Percentiles rank a stretch among this genome's conserved stretches.
Evolutionary conservation across 257 asterid species (phyloP).

Genomic region (Salvia rosmarinus): DNA sequence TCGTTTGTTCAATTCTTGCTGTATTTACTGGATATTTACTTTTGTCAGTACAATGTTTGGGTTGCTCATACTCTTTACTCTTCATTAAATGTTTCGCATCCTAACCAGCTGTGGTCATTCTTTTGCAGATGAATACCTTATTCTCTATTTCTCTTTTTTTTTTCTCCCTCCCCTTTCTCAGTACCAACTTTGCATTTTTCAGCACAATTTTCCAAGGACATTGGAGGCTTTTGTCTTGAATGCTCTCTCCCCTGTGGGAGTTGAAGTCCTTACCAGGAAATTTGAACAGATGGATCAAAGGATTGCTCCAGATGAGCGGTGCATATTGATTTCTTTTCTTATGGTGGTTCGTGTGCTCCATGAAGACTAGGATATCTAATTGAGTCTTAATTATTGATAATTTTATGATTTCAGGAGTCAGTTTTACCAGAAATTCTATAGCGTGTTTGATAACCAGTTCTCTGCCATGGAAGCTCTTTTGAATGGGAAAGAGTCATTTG

Average conservation of each 20-base stretch:
- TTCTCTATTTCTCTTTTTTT: slow-evolving; percentile 23
- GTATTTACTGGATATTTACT: slow-evolving; percentile 35
- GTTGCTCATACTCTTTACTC: slow-evolving; percentile 28
- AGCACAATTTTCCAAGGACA: slow-evolving; percentile 92
- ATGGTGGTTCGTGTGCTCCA: slow-evolving; percentile 35
- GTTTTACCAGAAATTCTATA: slow-evolving; percentile 73
- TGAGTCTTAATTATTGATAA: slow-evolving; percentile 12
- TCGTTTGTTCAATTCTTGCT: slow-evolving; percentile 49
- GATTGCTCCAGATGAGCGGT: slow-evolving; percentile 57
- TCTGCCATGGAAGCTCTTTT: slow-evolving; percentile 75
- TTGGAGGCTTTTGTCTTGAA: slow-evolving; percentile 84
- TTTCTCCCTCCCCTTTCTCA: slow-evolving; percentile 31
- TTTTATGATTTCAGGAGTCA: slow-evolving; percentile 50
- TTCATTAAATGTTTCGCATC: slow-evolving; percentile 25
- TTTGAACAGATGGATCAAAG: slow-evolving; percentile 87
- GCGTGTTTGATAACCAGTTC: slow-evolving; percentile 69
- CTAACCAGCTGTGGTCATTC: slow-evolving; percentile 20
- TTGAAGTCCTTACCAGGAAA: slow-evolving; percentile 83
- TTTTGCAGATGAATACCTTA: slow-evolving; percentile 21
- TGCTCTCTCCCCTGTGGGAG: slow-evolving; percentile 82
- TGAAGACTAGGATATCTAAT: slow-evolving; percentile 25
- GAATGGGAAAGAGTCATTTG: slow-evolving; percentile 85
- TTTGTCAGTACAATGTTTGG: slow-evolving; percentile 7
- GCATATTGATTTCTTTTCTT: slow-evolving; percentile 22
- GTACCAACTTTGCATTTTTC: slow-evolving; percentile 42